Conservation (phyloP, 2,329 filamentous ascomycete genomes). For the Penicillium vulpinum region DNA sequence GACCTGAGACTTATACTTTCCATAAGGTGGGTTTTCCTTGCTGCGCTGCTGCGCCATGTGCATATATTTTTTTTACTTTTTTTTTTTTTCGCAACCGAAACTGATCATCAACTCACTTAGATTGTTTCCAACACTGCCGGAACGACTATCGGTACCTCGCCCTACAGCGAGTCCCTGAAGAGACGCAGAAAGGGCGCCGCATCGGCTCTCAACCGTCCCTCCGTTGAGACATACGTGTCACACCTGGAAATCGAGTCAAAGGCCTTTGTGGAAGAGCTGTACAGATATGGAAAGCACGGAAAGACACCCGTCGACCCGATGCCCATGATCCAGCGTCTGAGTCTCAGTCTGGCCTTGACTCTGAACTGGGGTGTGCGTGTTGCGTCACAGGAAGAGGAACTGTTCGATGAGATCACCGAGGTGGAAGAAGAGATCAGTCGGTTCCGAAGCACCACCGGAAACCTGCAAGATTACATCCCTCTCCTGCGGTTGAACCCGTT, state of each 20-base stretch:
- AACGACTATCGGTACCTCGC: slow-evolving; percentile 68
- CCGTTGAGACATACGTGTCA: slow-evolving; percentile 62
- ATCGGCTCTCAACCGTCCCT: slow-evolving; percentile 64
- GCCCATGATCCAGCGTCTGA: slow-evolving; percentile 67
- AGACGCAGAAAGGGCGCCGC: slow-evolving; percentile 65
- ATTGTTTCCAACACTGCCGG: slow-evolving; percentile 65
- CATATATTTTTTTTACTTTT: background rate
- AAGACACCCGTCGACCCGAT: slow-evolving; percentile 60
- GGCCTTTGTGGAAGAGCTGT: slow-evolving; percentile 62
- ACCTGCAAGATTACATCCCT: slow-evolving; percentile 77
- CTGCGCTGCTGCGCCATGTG: background rate
- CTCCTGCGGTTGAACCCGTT: slow-evolving; percentile 67
- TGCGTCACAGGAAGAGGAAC: slow-evolving; percentile 58
- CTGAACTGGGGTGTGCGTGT: slow-evolving; percentile 67
- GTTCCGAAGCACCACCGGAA: slow-evolving; percentile 74
- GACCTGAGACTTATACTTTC: slow-evolving; percentile 61
- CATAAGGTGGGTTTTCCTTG: slow-evolving; percentile 50
- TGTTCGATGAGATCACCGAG: slow-evolving; percentile 70
- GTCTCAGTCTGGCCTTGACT: slow-evolving; percentile 62
- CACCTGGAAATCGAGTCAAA: slow-evolving; percentile 64
- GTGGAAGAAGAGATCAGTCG: slow-evolving; percentile 73
- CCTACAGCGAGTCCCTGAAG: slow-evolving; percentile 66
- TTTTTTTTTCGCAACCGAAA: background rate
- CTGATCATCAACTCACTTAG: slow-evolving; percentile 31
- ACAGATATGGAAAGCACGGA: slow-evolving; percentile 59